A percentile compares a stretch with the other conserved stretches of the same genome.
Evolutionary conservation across 176 grass and related monocot species (phyloP).

Genomic region (Thalia dealbata): DNA sequence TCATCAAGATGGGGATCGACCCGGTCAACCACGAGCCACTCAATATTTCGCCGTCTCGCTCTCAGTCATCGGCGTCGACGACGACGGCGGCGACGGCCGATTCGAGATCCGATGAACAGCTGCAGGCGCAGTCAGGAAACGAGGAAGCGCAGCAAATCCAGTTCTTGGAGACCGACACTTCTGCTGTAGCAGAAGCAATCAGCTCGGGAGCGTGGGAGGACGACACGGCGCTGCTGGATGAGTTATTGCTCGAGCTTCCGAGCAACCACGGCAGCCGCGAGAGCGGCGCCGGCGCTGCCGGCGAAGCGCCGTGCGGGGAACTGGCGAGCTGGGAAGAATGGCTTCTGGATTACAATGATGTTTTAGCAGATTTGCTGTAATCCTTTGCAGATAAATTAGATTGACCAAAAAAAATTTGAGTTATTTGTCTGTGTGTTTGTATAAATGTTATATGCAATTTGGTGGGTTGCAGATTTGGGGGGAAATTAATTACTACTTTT

Average conservation of each 20-base stretch:
- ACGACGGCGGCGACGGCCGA: not conserved
- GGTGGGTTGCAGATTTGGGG: no score
- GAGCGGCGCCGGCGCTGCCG: no score
- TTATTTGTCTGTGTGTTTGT: no score
- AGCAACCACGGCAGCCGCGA: not conserved
- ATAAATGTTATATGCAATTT: no score
- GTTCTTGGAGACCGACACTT: not conserved
- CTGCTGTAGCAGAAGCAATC: not conserved
- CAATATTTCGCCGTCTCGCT: not conserved
- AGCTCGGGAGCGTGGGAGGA: not conserved
- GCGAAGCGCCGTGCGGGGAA: no score
- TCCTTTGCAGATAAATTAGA: no score
- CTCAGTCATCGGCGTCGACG: not conserved
- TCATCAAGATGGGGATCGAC: constrained; percentile 16
- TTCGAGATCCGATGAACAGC: not conserved
- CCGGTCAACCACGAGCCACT: constrained; percentile 11
- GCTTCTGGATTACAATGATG: no score
- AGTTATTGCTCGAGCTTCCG: not conserved
- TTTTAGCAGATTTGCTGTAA: no score
- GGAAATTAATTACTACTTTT: no score
- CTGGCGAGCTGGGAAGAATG: no score
- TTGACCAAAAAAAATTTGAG: no score
- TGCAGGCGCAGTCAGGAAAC: not conserved
- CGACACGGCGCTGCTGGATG: not conserved
- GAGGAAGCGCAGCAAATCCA: not conserved